Evolutionary conservation across 192 early-diverging fungal genomes (phyloP), one percentile per base, ranked within the genome.

Genomic region (Kappamyces sp.): DNA sequence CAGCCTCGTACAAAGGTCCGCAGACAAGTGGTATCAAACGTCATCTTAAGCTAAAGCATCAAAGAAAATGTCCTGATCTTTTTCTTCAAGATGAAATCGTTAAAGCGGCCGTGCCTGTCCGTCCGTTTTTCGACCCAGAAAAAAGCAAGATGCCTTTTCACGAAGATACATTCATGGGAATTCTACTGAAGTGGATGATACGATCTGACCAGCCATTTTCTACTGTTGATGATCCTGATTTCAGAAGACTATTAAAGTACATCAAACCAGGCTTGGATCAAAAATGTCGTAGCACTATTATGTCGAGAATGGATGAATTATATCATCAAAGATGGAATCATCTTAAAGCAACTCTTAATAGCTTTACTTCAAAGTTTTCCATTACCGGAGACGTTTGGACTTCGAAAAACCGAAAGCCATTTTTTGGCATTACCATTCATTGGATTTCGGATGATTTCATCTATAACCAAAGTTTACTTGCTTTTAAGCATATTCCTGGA

Each of bases 301-400:
- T n/a, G 4, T 15, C 15, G 36, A 3, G 36, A 54, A 3, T 54
- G n/a, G 36, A 54, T 39, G 53, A 54, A 7, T 7, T 54, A 6
- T 54, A 54, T 39, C 9, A 54, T 6, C 22, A 54, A 3, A 39
- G 12, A 39, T 22, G 29, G 53, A 12, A 39, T 5, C n/a, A 32
- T 2, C 5, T 57, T 32, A 45, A 45, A 38, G 14, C 45, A 8
- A 38, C 32, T 42, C 7, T 22, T 2, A 57, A 31, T 11, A 4
- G n/a, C n/a, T 11, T 57, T 14, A 2, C 40, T 2, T 57, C 55
- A 22, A 57, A 57, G 47, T 36, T 22, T 5, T 57, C 55, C 4
- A 57, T 57, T 32, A 45, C 40, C 35, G 9, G 3, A 2, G 55
- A 57, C 37, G 41, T 57, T 4, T 57, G 55, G 55, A 57, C 55